phyloP scores from a whole-genome alignment of 192 early-diverging fungal genomes.

The Entomortierella beljakovae region DNA sequence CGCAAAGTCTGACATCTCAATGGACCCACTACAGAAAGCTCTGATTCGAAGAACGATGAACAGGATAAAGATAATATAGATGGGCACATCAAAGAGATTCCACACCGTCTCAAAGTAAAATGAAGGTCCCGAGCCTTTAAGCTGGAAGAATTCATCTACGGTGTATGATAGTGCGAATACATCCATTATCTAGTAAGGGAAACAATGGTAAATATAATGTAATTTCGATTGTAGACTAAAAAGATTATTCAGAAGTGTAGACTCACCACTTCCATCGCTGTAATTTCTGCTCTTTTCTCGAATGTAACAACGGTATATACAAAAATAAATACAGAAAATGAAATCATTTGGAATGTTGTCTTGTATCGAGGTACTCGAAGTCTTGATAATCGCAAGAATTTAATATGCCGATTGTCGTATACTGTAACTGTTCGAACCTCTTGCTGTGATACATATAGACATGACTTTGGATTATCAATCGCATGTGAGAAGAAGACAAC shows the following conservation, averaged over 20 bases:
- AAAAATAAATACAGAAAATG: slow-evolving; percentile 49
- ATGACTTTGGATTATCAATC: slow-evolving; percentile 47
- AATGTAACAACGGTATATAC: slow-evolving; percentile 54
- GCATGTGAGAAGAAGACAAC: slow-evolving; percentile 56
- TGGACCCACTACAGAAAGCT: slow-evolving; percentile 32
- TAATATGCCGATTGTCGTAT: slow-evolving; percentile 37
- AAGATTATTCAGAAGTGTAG: neutral
- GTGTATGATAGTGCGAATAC: slow-evolving; percentile 42
- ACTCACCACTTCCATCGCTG: slow-evolving; percentile 41
- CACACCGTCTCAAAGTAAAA: slow-evolving; percentile 60
- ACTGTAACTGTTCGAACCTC: slow-evolving; percentile 45
- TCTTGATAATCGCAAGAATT: slow-evolving; percentile 48
- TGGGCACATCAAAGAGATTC: slow-evolving; percentile 58
- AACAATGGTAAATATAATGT: neutral
- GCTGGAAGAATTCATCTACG: slow-evolving; percentile 49
- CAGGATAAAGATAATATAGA: slow-evolving; percentile 48
- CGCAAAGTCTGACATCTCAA: slow-evolving; percentile 35
- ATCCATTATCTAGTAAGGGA: slow-evolving; percentile 43
- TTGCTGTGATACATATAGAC: slow-evolving; percentile 39
- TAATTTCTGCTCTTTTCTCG: slow-evolving; percentile 28
- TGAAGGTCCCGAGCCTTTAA: slow-evolving; percentile 50
- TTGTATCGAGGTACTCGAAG: slow-evolving; percentile 57
- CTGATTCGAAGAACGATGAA: slow-evolving; percentile 42
- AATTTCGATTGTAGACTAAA: neutral
- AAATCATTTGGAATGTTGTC: slow-evolving; percentile 51